Percentiles rank a stretch among this genome's conserved stretches.
Evolutionary conservation across 306 rosid species (phyloP).

Genomic region (Neltuma alba): DNA sequence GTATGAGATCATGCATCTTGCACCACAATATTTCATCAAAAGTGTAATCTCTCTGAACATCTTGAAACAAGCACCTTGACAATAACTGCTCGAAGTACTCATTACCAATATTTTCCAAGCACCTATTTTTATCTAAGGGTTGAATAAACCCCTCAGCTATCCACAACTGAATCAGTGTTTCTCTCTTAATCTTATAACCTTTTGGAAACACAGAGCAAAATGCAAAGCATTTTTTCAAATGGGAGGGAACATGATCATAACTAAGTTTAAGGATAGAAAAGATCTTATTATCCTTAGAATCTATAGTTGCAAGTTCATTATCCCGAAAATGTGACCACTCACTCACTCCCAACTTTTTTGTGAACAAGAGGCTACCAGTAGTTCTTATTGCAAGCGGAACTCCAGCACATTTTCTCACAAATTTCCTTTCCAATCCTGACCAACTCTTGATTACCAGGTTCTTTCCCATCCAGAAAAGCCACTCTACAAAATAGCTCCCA

Average conservation of each 20-base stretch:
- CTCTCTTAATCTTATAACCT: not conserved
- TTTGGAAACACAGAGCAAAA: slow-evolving; percentile 32
- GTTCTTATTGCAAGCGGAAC: slow-evolving; percentile 9
- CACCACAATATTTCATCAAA: not conserved
- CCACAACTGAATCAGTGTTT: slow-evolving; percentile 25
- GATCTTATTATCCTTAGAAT: not conserved
- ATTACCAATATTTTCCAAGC: slow-evolving; percentile 21
- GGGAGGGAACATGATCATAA: slow-evolving; percentile 3
- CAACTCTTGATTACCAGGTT: not conserved
- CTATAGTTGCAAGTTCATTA: not conserved
- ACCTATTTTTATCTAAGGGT: not conserved
- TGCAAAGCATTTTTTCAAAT: slow-evolving; percentile 33
- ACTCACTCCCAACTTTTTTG: not conserved
- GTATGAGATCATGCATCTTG: slow-evolving; percentile 39
- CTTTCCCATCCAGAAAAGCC: not conserved
- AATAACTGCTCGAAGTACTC: not conserved
- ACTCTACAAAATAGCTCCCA: slow-evolving; percentile 12
- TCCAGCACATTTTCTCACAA: not conserved
- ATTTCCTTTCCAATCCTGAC: not conserved
- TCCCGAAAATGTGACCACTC: slow-evolving; percentile 17
- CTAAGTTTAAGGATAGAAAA: not conserved
- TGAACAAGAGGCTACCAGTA: not conserved
- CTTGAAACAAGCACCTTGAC: slow-evolving; percentile 27
- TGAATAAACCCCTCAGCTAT: slow-evolving; percentile 31
- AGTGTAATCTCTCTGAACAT: not conserved